phyloP scores from a whole-genome alignment of 306 rosid genomes.

The Luffa acutangula region DNA sequence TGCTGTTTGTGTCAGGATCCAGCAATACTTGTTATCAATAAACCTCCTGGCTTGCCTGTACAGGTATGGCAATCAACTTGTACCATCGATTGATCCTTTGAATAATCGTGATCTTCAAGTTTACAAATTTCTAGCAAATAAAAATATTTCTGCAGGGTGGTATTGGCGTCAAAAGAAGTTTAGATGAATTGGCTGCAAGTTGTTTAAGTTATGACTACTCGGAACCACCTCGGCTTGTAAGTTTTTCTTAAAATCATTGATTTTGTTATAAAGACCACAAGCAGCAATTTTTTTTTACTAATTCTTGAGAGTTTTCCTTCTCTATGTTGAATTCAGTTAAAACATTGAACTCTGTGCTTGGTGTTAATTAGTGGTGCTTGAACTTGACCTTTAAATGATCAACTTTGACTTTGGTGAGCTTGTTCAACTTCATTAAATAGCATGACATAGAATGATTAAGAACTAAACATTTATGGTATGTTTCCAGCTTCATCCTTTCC shows the following conservation, averaged over 20 bases:
- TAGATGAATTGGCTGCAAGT: constrained; percentile 65
- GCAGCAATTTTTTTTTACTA: background rate
- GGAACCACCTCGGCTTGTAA: constrained; percentile 82
- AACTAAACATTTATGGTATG: background rate
- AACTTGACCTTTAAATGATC: background rate
- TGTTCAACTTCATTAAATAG: background rate
- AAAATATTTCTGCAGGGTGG: constrained; percentile 56
- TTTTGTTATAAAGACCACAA: background rate
- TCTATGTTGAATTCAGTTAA: background rate
- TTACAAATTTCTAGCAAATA: background rate
- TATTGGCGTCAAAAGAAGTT: constrained; percentile 55
- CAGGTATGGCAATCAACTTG: constrained; percentile 39
- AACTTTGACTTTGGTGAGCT: background rate
- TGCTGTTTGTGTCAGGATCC: constrained; percentile 47
- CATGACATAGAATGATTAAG: background rate
- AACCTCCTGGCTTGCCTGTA: constrained; percentile 92
- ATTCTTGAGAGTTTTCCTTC: background rate
- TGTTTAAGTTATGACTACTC: constrained; percentile 57
- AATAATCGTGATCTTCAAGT: constrained; percentile 4
- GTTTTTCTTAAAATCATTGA: constrained; percentile 8
- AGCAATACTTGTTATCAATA: constrained; percentile 58
- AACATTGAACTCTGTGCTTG: background rate
- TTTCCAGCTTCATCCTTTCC: background rate
- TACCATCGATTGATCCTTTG: background rate
- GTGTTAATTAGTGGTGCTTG: background rate